Conservation (phyloP, 2,329 filamentous ascomycete genomes). For the Fusarium transvaalense region DNA sequence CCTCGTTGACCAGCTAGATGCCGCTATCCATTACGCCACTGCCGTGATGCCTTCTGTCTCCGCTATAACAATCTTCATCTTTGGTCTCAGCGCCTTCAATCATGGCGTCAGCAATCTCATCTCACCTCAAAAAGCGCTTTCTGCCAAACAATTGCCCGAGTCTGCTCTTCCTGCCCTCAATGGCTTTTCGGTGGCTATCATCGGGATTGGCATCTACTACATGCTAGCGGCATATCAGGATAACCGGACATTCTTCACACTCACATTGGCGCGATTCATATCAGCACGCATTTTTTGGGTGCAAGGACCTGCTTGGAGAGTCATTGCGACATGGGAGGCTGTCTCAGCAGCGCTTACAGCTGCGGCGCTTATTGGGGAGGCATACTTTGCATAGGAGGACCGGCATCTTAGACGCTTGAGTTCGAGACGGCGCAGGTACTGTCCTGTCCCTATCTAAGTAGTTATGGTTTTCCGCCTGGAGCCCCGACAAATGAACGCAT, state of each 20-base stretch:
- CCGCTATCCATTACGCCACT: no score
- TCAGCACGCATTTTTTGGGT: slow-evolving; percentile 26
- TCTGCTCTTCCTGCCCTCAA: slow-evolving; percentile 32
- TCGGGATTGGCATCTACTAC: slow-evolving; percentile 25
- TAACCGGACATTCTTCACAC: slow-evolving; percentile 10
- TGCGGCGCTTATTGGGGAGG: not conserved
- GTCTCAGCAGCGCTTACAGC: slow-evolving; percentile 1
- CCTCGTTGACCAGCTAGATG: no score
- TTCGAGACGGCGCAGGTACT: not conserved
- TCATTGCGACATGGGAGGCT: slow-evolving; percentile 23
- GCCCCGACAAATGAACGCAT: no score
- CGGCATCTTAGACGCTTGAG: not conserved
- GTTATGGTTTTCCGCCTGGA: no score
- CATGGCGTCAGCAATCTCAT: slow-evolving; percentile 30
- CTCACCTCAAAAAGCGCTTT: slow-evolving; percentile 28
- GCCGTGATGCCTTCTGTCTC: slow-evolving; percentile 5
- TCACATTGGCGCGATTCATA: slow-evolving; percentile 12
- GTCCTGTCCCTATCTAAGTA: no score
- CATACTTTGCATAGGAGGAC: not conserved
- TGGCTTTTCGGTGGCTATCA: slow-evolving; percentile 32
- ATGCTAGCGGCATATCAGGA: slow-evolving; percentile 25
- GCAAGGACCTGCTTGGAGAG: slow-evolving; percentile 26
- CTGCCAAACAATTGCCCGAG: slow-evolving; percentile 16
- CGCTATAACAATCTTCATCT: slow-evolving; percentile 22
- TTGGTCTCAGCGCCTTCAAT: slow-evolving; percentile 31